Evolutionary conservation across 441 rosid species (phyloP).

Genomic region (Eutrema salsugineum): DNA sequence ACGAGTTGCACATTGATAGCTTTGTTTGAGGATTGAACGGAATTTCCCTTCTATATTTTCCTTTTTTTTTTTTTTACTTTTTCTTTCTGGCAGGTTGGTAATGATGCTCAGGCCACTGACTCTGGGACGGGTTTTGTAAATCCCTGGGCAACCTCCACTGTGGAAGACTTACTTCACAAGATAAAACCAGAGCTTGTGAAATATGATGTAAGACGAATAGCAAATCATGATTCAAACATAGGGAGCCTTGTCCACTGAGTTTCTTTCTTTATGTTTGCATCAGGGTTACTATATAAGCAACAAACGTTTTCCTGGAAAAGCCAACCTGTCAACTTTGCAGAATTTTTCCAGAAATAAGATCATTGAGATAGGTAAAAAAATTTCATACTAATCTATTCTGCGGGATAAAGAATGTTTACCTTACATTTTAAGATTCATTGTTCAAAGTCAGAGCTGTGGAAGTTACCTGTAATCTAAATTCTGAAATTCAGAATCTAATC

Average conservation of each 20-base stretch:
- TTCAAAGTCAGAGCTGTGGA: neutral
- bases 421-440: neutral
- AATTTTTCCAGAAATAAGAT: constrained; percentile 72
- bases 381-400: neutral
- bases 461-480: too few relatives aligned
- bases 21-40: neutral
- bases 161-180: constrained; percentile 46
- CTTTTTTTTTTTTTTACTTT: neutral
- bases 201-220: constrained; percentile 50
- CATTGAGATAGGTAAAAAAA: constrained; percentile 59
- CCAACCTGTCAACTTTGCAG: constrained; percentile 51
- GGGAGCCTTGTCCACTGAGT: constrained; percentile 2
- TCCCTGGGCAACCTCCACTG: constrained; percentile 76
- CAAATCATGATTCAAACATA: neutral
- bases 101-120: constrained; percentile 5
- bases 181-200: constrained; percentile 46
- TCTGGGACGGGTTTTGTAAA: constrained; percentile 33
- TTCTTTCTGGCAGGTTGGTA: constrained; percentile 43
- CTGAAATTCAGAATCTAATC: too few relatives aligned
- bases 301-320: constrained; percentile 71
- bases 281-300: constrained; percentile 72
- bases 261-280: constrained; percentile 26
- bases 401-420: neutral
- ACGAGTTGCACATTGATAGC: neutral
- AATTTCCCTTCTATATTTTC: neutral